Evolutionary conservation across 1,139 yeast species (phyloP).

Genomic region (Groenewaldozyma sp.): DNA sequence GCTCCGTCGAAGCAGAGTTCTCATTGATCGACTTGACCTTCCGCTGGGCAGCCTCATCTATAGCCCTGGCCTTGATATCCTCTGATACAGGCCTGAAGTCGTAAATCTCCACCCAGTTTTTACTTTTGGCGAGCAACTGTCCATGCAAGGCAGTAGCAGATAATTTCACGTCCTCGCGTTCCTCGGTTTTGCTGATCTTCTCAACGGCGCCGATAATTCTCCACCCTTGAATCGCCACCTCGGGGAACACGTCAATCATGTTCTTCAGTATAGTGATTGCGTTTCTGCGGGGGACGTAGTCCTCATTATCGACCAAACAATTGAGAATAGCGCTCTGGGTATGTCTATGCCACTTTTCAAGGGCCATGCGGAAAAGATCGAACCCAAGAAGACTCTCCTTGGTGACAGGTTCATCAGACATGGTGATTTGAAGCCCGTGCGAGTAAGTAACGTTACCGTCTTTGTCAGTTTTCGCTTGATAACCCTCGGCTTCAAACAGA

Average conservation of each 20-base stretch:
- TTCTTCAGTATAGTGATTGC: slow-evolving; percentile 71
- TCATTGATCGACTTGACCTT: slow-evolving; percentile 1
- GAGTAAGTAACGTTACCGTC: slow-evolving; percentile 3
- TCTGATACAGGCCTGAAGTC: slow-evolving; percentile 21
- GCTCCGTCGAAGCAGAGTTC: slow-evolving; percentile 5
- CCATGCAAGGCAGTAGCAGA: slow-evolving; percentile 74
- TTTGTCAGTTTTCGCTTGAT: slow-evolving; percentile 17
- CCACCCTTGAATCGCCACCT: slow-evolving; percentile 60
- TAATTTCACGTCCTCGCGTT: slow-evolving; percentile 71
- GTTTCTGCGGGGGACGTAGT: slow-evolving; percentile 77
- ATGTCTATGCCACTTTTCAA: slow-evolving; percentile 50
- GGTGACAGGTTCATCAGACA: slow-evolving; percentile 9
- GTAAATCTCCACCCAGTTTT: slow-evolving; percentile 42
- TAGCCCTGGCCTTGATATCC: slow-evolving; percentile 15
- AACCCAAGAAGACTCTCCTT: slow-evolving; percentile 24
- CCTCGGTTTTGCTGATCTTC: slow-evolving; percentile 42
- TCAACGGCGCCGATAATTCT: slow-evolving; percentile 41
- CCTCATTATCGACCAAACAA: slow-evolving; percentile 42
- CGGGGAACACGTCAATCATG: slow-evolving; percentile 56
- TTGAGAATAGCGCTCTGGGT: slow-evolving; percentile 40
- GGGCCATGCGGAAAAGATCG: slow-evolving; percentile 34
- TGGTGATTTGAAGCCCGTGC: slow-evolving; percentile 1
- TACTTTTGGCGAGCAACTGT: slow-evolving; percentile 51
- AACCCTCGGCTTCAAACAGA: slow-evolving; percentile 25
- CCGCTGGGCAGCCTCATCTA: slow-evolving; percentile 11